A percentile compares a stretch with the other conserved stretches of the same genome.
Conservation (phyloP, 805 yeast genomes). For the Monosporozyma aerobia region DNA sequence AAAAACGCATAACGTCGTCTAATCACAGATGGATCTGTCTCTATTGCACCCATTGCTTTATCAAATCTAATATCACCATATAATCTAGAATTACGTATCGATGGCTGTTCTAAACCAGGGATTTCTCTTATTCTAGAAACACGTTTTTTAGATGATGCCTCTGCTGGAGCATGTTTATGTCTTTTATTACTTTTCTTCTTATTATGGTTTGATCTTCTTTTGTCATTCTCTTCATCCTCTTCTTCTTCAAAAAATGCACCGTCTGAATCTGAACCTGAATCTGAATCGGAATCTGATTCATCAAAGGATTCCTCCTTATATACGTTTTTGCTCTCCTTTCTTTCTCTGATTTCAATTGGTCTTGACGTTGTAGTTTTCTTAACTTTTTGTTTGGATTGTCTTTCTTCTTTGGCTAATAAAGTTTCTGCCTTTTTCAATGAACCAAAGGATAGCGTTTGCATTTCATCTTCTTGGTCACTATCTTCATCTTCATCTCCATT, state of each 20-base stretch:
- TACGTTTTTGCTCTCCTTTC: conserved; percentile 7
- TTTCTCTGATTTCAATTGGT: neutral
- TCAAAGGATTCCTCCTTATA: conserved; percentile 8
- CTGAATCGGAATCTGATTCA: conserved; percentile 14
- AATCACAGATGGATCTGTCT: conserved; percentile 57
- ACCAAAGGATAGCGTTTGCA: conserved; percentile 52
- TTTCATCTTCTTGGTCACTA: conserved; percentile 36
- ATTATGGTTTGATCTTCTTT: neutral
- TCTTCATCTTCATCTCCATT: conserved; percentile 8
- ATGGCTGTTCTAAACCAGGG: conserved; percentile 49
- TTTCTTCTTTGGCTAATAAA: conserved; percentile 31
- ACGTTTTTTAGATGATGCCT: conserved; percentile 60
- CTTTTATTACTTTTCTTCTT: conserved; percentile 27
- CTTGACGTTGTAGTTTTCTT: conserved; percentile 3
- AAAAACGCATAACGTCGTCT: conserved; percentile 76
- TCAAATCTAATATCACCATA: conserved; percentile 86
- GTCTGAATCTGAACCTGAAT: conserved; percentile 13
- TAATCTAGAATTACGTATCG: conserved; percentile 32
- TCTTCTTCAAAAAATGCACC: conserved; percentile 36
- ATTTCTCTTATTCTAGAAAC: conserved; percentile 65
- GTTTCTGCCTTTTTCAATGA: conserved; percentile 51
- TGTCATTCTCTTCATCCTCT: conserved; percentile 10
- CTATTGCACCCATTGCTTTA: conserved; percentile 68
- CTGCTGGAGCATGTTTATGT: conserved; percentile 83
- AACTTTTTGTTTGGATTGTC: conserved; percentile 8